A percentile compares a stretch with the other conserved stretches of the same genome.
These are phyloP conservation scores for Syzygium grande DNA, from an alignment of 345 rosid species.

Conservation along the genomic window DNA sequence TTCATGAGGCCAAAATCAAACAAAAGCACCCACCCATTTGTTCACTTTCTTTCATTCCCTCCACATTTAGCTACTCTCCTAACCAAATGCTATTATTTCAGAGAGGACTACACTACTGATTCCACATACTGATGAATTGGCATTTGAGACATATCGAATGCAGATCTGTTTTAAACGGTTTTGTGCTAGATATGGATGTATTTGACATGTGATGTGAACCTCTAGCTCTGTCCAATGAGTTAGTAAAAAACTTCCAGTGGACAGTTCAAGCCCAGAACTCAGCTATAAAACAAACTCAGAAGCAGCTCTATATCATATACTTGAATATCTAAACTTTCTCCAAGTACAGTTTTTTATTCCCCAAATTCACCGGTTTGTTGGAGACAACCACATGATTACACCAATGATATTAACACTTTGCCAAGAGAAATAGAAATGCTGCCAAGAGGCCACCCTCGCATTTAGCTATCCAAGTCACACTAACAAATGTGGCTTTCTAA, in stretches of 20 bases:
- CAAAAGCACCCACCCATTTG: background rate
- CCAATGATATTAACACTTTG: background rate
- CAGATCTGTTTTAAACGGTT: background rate
- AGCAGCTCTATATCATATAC: background rate
- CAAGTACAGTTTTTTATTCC: background rate
- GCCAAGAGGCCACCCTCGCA: background rate
- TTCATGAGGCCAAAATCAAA: background rate
- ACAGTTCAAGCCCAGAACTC: background rate
- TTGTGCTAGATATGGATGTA: background rate
- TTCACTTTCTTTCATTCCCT: background rate
- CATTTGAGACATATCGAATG: background rate
- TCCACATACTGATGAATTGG: background rate
- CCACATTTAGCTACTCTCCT: background rate
- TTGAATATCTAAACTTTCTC: background rate
- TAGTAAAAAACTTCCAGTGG: background rate
- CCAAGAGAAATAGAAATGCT: background rate
- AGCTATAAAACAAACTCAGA: background rate
- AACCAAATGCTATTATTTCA: background rate
- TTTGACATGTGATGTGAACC: background rate
- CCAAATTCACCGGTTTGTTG: background rate
- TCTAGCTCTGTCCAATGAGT: background rate
- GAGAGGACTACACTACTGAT: background rate
- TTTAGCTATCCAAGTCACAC: background rate
- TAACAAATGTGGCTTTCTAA: background rate
- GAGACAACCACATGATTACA: background rate